Evolutionary conservation across 1,284 basidiomycete genomes (phyloP).

Genomic region (Rhizoctonia solani): DNA sequence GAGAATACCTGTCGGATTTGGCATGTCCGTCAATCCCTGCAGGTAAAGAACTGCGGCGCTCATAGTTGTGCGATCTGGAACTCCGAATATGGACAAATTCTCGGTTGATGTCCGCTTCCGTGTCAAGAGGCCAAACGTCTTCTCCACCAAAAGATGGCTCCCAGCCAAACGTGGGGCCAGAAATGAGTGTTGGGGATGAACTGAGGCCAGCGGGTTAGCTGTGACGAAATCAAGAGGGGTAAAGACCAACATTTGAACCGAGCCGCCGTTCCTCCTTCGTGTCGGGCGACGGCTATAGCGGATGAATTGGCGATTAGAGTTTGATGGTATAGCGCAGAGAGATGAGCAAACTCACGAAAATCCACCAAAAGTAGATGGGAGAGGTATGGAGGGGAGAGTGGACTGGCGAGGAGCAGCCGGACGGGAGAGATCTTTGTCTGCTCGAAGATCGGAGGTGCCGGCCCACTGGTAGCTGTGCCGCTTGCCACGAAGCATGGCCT

Average conservation of each 20-base stretch:
- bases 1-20: too few species aligned
- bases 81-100: too few species aligned
- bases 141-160: too few species aligned
- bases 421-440: background rate
- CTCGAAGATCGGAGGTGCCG: background rate
- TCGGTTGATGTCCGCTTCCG: too few species aligned
- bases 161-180: background rate
- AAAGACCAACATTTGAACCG: conserved; percentile 17
- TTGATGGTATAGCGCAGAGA: background rate
- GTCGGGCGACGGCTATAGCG: background rate
- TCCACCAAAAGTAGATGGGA: background rate
- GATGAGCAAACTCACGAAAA: background rate
- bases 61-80: too few species aligned
- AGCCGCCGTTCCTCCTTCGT: conserved; percentile 1
- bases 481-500: conserved; percentile 7
- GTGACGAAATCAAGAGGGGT: background rate
- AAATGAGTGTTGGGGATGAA: background rate
- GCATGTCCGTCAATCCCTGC: too few species aligned
- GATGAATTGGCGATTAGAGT: background rate
- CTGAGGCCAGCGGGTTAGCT: background rate
- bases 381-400: conserved; percentile 1
- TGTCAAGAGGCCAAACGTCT: too few species aligned
- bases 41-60: too few species aligned
- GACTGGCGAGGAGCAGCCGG: conserved; percentile 1
- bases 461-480: conserved; percentile 6